Base-by-base conservation (phyloP, 768 basidiomycete genomes). In the Termitomyces sp. region DNA sequence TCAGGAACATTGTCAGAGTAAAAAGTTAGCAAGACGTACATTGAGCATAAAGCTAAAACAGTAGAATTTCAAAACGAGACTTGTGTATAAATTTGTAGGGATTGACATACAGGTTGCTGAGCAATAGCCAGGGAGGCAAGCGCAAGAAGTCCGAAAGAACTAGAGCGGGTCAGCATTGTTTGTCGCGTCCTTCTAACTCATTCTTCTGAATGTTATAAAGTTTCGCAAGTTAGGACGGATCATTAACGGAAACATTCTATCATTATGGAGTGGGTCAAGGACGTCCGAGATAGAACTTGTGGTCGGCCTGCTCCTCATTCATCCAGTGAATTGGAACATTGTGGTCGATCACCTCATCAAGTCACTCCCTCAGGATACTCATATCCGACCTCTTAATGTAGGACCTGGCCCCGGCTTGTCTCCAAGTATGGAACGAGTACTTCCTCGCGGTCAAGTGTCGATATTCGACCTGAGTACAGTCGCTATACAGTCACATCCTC, bases 271-370 rank as follows among this genome's bases (percentile, higher is more conserved):
- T 42, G 5, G 5, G 2, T 15, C 15, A 17, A 29, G 36, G 38
- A 34, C 36, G 11, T 62, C 61, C 50, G 61, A 62, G 38, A 51
- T 81, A 4, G 74, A 79, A 48, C 61, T 71, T 17, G 78, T 85
- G 17, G 67, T 82, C 37, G 78, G 81, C 63, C 79, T 83, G 77
- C 68, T 86, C 10, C 73, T 86, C 25, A 70, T 76, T 29, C 75
- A 81, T 56, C 80, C 81, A 0, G 83, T 85, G 37, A 78, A 81
- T 60, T 87, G 86, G 86, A 74, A 79, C 65, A 63, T 71, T 2
- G 76, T 83, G 31, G 70, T 76, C 9, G 66, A 72, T 31, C 70
- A 72, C 59, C 63, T 75, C 53, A 57, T 68, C 20, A 57, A 63
- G 37, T 57, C 64, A 4, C 61, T 70, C 34, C 72, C 73, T 17